phyloP scores from a whole-genome alignment of 768 basidiomycete species.

The Leccinum rimulosum region DNA sequence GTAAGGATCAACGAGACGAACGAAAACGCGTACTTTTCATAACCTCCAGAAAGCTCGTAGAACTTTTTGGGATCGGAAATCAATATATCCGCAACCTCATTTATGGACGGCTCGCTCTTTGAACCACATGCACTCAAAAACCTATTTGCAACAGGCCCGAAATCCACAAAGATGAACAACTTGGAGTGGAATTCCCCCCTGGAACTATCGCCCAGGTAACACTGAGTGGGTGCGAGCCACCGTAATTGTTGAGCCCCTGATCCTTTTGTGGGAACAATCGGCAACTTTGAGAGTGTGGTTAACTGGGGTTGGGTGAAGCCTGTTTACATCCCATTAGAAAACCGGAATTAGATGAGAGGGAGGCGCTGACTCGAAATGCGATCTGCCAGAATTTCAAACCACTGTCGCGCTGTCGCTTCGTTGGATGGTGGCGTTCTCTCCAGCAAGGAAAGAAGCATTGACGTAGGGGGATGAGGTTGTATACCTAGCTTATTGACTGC shows the following conservation, averaged over 20 bases:
- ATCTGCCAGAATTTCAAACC: conserved; percentile 68
- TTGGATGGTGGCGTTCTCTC: conserved; percentile 57
- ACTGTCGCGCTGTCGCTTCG: conserved; percentile 51
- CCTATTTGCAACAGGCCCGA: conserved; percentile 74
- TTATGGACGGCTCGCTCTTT: conserved; percentile 80
- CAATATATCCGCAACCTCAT: conserved; percentile 73
- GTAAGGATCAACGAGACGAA: not conserved
- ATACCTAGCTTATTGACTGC: conserved; percentile 65
- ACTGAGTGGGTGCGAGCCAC: conserved; percentile 61
- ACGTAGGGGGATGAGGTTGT: conserved; percentile 62
- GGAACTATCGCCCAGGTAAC: conserved; percentile 59
- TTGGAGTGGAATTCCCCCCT: conserved; percentile 68
- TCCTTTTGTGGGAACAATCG: conserved; percentile 65
- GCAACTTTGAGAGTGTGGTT: conserved; percentile 49
- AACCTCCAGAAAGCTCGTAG: conserved; percentile 66
- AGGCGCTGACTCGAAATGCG: conserved; percentile 53
- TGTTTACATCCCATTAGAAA: conserved; percentile 24
- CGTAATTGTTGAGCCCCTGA: conserved; percentile 32
- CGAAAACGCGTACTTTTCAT: conserved; percentile 51
- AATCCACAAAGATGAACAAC: conserved; percentile 86
- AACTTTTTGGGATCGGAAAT: conserved; percentile 69
- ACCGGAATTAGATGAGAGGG: not conserved
- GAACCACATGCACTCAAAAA: conserved; percentile 90
- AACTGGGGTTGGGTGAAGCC: conserved; percentile 61
- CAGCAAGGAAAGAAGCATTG: conserved; percentile 57